Evolutionary conservation across 2,329 filamentous ascomycete genomes (phyloP).

Genomic region (Pseudofabraea citricarpa): DNA sequence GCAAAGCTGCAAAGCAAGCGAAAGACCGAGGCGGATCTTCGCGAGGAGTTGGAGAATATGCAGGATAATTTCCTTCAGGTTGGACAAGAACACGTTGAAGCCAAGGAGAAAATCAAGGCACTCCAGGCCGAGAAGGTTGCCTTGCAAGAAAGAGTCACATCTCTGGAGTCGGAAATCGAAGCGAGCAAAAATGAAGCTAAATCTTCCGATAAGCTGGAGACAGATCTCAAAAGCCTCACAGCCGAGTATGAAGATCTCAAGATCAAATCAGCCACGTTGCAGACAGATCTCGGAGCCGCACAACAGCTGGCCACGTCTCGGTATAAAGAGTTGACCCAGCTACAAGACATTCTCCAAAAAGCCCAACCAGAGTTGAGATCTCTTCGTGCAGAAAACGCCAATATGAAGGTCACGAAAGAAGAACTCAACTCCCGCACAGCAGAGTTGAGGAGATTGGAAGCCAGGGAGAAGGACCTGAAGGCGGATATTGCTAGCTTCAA

Average conservation of each 20-base stretch:
- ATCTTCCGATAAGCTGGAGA: conserved; percentile 21
- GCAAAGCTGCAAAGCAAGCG: conserved; percentile 65
- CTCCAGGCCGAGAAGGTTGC: conserved; percentile 64
- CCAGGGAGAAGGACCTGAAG: conserved; percentile 75
- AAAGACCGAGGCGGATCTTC: conserved; percentile 71
- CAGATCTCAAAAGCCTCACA: conserved; percentile 33
- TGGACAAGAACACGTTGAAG: conserved; percentile 78
- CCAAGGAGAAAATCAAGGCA: conserved; percentile 71
- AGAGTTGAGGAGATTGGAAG: conserved; percentile 73
- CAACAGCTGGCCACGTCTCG: conserved; percentile 81
- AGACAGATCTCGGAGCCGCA: conserved; percentile 80
- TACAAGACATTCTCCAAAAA: conserved; percentile 76
- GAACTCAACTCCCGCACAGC: conserved; percentile 58
- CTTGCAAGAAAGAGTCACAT: conserved; percentile 58
- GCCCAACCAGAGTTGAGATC: conserved; percentile 80
- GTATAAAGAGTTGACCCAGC: conserved; percentile 81
- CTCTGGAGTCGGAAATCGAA: conserved; percentile 67
- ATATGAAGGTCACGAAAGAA: conserved; percentile 70
- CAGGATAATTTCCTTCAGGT: conserved; percentile 74
- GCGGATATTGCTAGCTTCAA: conserved; percentile 67
- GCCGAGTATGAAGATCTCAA: conserved; percentile 64
- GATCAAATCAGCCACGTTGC: conserved; percentile 61
- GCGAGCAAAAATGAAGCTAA: conserved; percentile 23
- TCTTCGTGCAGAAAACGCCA: conserved; percentile 70
- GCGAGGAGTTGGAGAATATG: conserved; percentile 81